phyloP scores from a whole-genome alignment of 1,284 basidiomycete genomes.

The Porodaedalea pini region DNA sequence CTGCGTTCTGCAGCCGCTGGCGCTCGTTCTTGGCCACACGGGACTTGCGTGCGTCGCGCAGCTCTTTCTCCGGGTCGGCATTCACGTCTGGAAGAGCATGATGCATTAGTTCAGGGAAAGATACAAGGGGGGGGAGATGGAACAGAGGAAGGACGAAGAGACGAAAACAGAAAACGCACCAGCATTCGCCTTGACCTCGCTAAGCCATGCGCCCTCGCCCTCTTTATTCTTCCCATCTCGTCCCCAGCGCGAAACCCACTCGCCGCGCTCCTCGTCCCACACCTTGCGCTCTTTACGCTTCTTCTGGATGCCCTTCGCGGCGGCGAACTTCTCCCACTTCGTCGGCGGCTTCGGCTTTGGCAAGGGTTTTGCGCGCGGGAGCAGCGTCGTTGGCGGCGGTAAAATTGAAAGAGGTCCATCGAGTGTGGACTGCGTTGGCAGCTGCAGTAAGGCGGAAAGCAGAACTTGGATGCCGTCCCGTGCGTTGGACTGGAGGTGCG shows the following conservation, averaged over 20 bases:
- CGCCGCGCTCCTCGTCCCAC: constrained; percentile 94
- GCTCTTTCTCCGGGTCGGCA: constrained; percentile 75
- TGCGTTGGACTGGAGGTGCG: constrained; percentile 76
- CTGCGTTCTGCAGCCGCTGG: constrained; percentile 76
- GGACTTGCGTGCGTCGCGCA: constrained; percentile 75
- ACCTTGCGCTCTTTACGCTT: constrained; percentile 77
- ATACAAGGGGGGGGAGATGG: neutral
- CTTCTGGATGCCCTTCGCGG: constrained; percentile 90
- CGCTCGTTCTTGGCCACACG: constrained; percentile 83
- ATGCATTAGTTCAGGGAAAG: constrained; percentile 6
- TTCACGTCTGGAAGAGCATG: constrained; percentile 60
- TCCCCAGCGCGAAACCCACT: constrained; percentile 94
- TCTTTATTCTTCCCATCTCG: constrained; percentile 87
- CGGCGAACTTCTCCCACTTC: constrained; percentile 97
- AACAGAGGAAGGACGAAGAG: constrained; percentile 21
- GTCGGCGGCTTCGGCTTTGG: constrained; percentile 91
- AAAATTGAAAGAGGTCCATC: constrained; percentile 86
- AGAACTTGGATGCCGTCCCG: constrained; percentile 82
- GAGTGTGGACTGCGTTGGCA: constrained; percentile 73
- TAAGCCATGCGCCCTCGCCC: constrained; percentile 87
- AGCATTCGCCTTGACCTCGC: constrained; percentile 83
- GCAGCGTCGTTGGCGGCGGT: constrained; percentile 68
- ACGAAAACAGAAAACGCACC: constrained; percentile 47
- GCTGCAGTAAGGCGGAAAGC: constrained; percentile 75
- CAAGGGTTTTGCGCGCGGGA: constrained; percentile 89